These are phyloP conservation scores for Neurospora sp. DNA, from an alignment of 495 filamentous ascomycete genomes.

Conservation along the genomic window DNA sequence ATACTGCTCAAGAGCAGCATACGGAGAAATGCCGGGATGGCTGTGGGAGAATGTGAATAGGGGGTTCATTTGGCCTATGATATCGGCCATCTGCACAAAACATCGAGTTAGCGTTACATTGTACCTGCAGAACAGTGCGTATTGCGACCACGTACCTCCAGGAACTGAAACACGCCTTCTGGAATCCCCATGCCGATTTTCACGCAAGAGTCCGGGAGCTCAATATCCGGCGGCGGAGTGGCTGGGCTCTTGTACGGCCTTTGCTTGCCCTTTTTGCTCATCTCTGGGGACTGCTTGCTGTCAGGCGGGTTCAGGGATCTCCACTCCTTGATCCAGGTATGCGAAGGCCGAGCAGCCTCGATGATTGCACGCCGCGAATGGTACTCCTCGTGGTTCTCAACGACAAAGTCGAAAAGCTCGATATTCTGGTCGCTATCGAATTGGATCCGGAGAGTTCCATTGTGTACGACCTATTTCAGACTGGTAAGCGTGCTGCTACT, in stretches of 20 bases:
- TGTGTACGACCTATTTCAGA: constrained; percentile 47
- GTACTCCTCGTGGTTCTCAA: constrained; percentile 56
- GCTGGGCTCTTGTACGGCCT: constrained; percentile 37
- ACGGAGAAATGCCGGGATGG: constrained; percentile 48
- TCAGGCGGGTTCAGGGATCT: constrained; percentile 42
- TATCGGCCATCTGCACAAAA: constrained; percentile 52
- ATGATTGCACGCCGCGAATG: constrained; percentile 48
- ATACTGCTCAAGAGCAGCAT: constrained; percentile 52
- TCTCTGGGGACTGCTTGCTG: constrained; percentile 59
- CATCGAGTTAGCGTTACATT: not conserved
- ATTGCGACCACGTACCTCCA: constrained; percentile 46
- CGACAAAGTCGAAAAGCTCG: constrained; percentile 60
- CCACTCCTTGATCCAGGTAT: constrained; percentile 49
- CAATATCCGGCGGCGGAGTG: constrained; percentile 43
- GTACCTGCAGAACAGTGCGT: not conserved
- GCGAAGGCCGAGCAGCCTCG: constrained; percentile 41
- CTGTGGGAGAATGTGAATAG: constrained; percentile 52
- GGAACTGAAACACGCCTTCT: constrained; percentile 51
- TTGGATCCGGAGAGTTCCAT: constrained; percentile 50
- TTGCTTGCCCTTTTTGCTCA: constrained; percentile 58
- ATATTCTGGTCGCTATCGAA: constrained; percentile 63
- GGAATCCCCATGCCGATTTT: constrained; percentile 51
- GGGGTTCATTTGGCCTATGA: constrained; percentile 63
- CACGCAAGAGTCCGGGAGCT: constrained; percentile 54
- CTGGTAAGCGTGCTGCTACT: constrained; percentile 12